These are phyloP conservation scores for Cichorium intybus DNA, from an alignment of 140 eudicot species.

Conservation along the genomic window DNA sequence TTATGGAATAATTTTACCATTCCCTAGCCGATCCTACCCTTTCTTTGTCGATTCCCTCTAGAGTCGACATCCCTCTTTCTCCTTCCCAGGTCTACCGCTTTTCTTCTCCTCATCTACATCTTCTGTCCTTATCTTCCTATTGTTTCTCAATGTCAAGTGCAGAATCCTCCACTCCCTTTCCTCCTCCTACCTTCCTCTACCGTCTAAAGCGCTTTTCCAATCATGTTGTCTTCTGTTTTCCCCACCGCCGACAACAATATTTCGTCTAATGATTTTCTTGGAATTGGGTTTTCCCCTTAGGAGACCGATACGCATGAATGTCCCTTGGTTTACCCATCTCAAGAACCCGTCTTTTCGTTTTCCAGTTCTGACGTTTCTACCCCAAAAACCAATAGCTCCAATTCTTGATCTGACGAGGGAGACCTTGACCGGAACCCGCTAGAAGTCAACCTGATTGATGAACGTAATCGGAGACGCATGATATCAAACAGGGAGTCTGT, in stretches of 20 bases:
- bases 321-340: conserved; percentile 24
- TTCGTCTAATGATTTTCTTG: conserved; percentile 27
- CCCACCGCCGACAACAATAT: conserved; percentile 14
- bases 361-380: conserved; percentile 44
- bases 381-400: conserved; percentile 26
- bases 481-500: conserved; percentile 90
- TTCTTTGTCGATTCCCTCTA: no score
- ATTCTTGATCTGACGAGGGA: conserved; percentile 36
- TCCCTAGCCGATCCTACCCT: no score
- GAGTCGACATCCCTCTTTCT: no score
- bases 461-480: conserved; percentile 80
- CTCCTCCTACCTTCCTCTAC: conserved; percentile 45
- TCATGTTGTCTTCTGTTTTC: conserved; percentile 54
- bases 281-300: conserved; percentile 56
- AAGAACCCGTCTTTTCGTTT: conserved; percentile 45
- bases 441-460: conserved; percentile 32
- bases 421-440: no score
- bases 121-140: no score
- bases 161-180: no score
- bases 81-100: no score
- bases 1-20: no score
- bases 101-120: no score
- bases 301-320: conserved; percentile 37
- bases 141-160: no score
- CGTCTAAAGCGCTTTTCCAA: conserved; percentile 37